Conservation (phyloP, 2,329 filamentous ascomycete genomes). For the Fusarium zealandicum region DNA sequence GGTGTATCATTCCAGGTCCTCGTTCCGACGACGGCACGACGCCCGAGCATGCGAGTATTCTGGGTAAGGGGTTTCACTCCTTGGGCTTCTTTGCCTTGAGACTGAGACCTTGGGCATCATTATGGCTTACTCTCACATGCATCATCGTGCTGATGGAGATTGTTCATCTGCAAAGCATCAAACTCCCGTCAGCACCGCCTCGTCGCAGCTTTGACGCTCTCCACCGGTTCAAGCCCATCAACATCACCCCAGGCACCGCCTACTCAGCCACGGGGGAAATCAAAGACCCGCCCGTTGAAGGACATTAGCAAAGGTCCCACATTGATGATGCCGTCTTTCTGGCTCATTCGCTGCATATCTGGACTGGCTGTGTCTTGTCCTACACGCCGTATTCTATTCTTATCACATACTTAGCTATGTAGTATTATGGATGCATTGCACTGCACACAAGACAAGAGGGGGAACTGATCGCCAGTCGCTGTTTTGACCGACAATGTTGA, state of each 20-base stretch:
- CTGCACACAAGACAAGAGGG: constrained; percentile 4
- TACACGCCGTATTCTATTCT: constrained; percentile 6
- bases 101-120: constrained; percentile 16
- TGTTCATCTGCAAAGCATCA: background rate
- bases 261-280: constrained; percentile 29
- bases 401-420: background rate
- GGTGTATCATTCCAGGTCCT: constrained; percentile 18
- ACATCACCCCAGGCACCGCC: constrained; percentile 27
- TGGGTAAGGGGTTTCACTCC: constrained; percentile 23
- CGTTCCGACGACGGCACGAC: constrained; percentile 22
- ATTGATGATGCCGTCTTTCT: no score
- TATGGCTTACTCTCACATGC: background rate
- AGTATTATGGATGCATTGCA: background rate
- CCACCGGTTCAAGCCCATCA: constrained; percentile 2
- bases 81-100: constrained; percentile 3
- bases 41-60: constrained; percentile 11
- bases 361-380: background rate
- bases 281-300: constrained; percentile 12
- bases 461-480: constrained; percentile 26
- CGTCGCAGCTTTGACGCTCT: background rate
- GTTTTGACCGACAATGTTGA: constrained; percentile 17
- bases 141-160: background rate
- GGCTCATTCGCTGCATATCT: background rate
- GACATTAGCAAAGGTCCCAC: no score
- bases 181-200: background rate